Base-by-base conservation (phyloP, 2,329 filamentous ascomycete genomes). In the Neobulgaria alba region DNA sequence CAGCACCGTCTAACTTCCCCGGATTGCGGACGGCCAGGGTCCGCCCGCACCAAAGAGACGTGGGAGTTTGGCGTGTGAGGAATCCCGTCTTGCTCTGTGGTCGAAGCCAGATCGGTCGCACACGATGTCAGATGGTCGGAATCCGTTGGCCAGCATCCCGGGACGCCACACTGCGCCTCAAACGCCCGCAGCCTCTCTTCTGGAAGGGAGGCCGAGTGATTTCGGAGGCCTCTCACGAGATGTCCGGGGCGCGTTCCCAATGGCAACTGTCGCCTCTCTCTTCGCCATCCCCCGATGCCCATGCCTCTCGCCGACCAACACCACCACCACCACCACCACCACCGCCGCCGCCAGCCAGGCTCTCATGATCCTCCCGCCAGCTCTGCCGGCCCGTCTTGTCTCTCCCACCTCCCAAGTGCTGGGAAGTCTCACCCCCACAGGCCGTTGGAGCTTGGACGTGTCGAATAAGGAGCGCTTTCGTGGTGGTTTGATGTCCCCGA, bases 91-190 rank as follows among this genome's bases (percentile, higher is more conserved):
- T n/a, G n/a, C n/a, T n/a, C n/a, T n/a, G n/a, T n/a, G 4, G 45
- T 33, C 35, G 26, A 43, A 45, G 4, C 33, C 23, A 39, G 35
- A 40, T 39, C 21, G 35, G 36, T 46, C 37, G 34, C 41, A 46
- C 43, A 46, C 31, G 40, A 43, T 46, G 46, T 43, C 41, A 43
- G 46, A 44, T 43, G 39, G 23, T 20, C 39, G 21, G 32, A 31
- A 41, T 48, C 43, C 41, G 46, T 48, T 48, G 46, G 46, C 33
- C 36, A 46, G 18, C 43, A 40, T 36, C 34, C 20, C 19, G 34
- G 19, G 21, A 26, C 34, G 38, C 32, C 17, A 12, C 19, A 14
- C 17, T 14, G 14, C 16, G 18, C 38, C 23, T 26, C 23, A 12
- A 26, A 26, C 23, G 23, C 23, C 23, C 7, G 23, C 23, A 7